Conservation (phyloP, 2,329 filamentous ascomycete species). For the Apiospora pterosperma region DNA sequence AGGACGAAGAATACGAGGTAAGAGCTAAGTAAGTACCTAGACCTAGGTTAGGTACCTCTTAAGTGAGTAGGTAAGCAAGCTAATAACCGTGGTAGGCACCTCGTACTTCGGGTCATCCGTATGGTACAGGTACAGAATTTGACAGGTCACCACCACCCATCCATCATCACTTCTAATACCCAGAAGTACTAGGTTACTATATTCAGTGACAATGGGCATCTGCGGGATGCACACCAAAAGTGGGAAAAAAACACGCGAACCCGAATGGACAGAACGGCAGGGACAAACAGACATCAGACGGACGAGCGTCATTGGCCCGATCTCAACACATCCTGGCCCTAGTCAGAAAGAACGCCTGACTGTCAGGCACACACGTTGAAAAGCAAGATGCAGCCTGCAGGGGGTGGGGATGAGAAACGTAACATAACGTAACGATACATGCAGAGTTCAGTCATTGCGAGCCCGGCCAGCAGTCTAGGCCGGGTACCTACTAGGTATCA, state of each 20-base stretch:
- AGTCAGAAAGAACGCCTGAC: background rate
- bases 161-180: background rate
- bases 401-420: background rate
- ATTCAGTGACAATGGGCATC: background rate
- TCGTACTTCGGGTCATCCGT: background rate
- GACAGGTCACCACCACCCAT: conserved; percentile 1
- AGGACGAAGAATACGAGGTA: background rate
- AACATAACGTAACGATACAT: background rate
- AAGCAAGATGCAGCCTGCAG: background rate
- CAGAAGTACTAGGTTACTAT: background rate
- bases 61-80: too few relatives aligned
- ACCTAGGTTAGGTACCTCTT: background rate
- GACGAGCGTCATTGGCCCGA: background rate
- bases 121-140: background rate
- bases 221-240: background rate
- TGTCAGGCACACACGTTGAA: background rate
- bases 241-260: background rate
- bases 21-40: background rate
- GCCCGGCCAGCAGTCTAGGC: background rate
- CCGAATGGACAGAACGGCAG: background rate
- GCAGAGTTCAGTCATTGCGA: background rate
- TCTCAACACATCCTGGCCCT: background rate
- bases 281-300: background rate
- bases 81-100: too few relatives aligned
- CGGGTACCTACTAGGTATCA: background rate